Percentiles rank a stretch among this genome's conserved stretches.
phyloP scores from a whole-genome alignment of 768 basidiomycete species.

The Rhodotorula diobovata region DNA sequence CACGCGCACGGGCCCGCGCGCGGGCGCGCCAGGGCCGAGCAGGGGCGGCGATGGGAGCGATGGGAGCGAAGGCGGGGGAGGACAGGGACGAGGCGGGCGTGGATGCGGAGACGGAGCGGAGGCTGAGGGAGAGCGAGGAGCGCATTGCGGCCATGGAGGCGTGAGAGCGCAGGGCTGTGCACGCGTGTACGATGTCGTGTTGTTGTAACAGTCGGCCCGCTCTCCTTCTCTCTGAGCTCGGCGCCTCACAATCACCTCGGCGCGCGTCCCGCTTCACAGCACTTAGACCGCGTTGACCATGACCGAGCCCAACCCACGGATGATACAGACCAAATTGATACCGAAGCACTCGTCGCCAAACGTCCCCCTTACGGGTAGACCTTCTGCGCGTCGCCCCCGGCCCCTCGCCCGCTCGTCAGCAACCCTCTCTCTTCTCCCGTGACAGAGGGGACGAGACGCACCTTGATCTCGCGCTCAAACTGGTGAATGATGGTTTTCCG shows the following conservation, averaged over 20 bases:
- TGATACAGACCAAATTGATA: too few species aligned
- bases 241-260: neutral
- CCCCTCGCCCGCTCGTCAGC: too few species aligned
- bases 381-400: neutral
- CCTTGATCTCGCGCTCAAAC: conserved; percentile 24
- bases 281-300: too few species aligned
- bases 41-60: neutral
- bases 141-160: conserved; percentile 34
- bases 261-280: too few species aligned
- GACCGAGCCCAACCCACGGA: too few species aligned
- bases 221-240: neutral
- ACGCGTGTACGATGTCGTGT: neutral
- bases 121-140: conserved; percentile 23
- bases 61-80: neutral
- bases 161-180: neutral
- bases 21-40: neutral
- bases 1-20: neutral
- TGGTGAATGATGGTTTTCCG: conserved; percentile 56
- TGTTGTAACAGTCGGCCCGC: neutral
- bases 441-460: neutral
- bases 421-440: too few species aligned
- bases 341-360: too few species aligned
- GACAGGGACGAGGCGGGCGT: neutral
- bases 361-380: neutral
- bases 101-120: neutral